These are phyloP conservation scores for Lignosus rhinocerotis DNA, from an alignment of 1,284 basidiomycete genomes.

Conservation along the genomic window DNA sequence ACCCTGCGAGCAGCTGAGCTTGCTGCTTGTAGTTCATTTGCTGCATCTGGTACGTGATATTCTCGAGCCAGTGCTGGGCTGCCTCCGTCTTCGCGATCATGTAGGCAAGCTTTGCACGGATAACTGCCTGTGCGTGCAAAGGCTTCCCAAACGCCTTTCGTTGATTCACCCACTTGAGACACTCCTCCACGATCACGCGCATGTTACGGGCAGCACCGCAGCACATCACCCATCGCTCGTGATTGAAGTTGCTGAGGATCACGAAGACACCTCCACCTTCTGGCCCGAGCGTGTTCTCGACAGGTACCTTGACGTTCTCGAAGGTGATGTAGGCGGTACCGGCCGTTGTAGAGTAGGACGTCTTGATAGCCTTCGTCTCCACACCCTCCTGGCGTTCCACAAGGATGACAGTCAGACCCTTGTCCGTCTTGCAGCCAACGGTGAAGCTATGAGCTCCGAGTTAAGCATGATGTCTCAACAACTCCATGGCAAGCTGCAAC, in stretches of 20 bases:
- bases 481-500: background rate
- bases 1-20: conserved; percentile 43
- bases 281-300: conserved; percentile 83
- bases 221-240: conserved; percentile 76
- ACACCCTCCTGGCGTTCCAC: conserved; percentile 78
- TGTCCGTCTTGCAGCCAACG: conserved; percentile 62
- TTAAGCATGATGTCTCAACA: background rate
- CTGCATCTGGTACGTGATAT: conserved; percentile 89
- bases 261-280: conserved; percentile 84
- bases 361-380: conserved; percentile 86
- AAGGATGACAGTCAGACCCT: conserved; percentile 83
- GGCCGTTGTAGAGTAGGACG: conserved; percentile 75
- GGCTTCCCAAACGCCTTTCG: conserved; percentile 88
- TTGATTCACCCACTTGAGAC: conserved; percentile 78
- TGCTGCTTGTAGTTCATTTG: conserved; percentile 68
- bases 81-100: conserved; percentile 87
- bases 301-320: conserved; percentile 84
- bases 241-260: conserved; percentile 76
- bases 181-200: conserved; percentile 67
- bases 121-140: conserved; percentile 79
- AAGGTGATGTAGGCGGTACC: conserved; percentile 89
- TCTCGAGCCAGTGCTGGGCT: conserved; percentile 87
- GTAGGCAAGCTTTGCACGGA: conserved; percentile 80
- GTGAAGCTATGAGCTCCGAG: conserved; percentile 45
- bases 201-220: conserved; percentile 56